Base-by-base conservation (phyloP, 75 land plant species). In the Larix kaempferi region DNA sequence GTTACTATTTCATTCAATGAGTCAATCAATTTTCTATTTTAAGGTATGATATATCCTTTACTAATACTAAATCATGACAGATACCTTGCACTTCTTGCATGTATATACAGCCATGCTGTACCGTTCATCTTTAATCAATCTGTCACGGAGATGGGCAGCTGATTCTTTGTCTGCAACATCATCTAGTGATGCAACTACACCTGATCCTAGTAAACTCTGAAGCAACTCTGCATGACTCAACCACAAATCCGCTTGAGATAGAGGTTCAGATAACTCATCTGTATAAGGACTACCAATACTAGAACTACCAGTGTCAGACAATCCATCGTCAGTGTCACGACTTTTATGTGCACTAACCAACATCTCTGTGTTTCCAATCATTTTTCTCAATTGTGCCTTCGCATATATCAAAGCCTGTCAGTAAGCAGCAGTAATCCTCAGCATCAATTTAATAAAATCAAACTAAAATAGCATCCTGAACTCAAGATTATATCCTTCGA, bases 91-190 rank as follows among this genome's bases (percentile, higher is more conserved):
- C 84, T 95, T 98, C 77, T 88, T 93, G 82, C 96, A 93, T 57
- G 94, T 91, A 79, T 93, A 93, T 39, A 95, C 89, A 80, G 99
- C 99, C 98, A 98, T 91, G 84, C 90, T 93, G 75, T 95, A 98
- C 52, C 88, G 90, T 71, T 98, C 99, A 56, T 92, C 96, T 56
- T 58, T 52, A 85, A 98, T 90, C 76, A 98, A 82, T 62, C 98
- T 87, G 69, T 98, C 99, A 80, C 99, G 90, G 6, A 98, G 93
- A 62, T 78, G 86, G 8, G 82, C 89, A 59, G 99, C 98, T 74
- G 98, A 87, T 76, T 85, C 86, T 49, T 89, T 84, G 80, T 91
- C 93, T 75, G 90, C 88, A 75, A 98, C 87, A 82, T 98, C 98
- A 85, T 93, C 91, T 41, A 98, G 86, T 14, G 96, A 95, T 55